These are phyloP conservation scores for Haberlea rhodopensis DNA, from an alignment of 257 asterid genomes.

Conservation along the genomic window DNA sequence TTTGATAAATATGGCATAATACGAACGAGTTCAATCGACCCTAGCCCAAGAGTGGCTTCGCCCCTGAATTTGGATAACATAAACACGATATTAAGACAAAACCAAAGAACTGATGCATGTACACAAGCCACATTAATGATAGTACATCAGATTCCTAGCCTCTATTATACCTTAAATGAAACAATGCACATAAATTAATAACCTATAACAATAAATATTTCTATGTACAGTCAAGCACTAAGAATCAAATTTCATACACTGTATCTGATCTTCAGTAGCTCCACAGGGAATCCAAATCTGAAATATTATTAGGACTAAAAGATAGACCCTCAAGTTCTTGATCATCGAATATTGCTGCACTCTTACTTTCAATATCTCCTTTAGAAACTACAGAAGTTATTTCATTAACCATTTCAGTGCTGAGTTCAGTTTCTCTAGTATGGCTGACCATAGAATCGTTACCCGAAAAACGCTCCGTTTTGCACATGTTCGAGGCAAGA, in stretches of 20 bases:
- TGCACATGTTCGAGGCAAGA: slow-evolving; percentile 26
- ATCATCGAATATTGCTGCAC: slow-evolving; percentile 27
- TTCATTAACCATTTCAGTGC: slow-evolving; percentile 40
- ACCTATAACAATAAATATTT: background rate
- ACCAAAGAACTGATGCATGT: background rate
- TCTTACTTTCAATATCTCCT: slow-evolving; percentile 30
- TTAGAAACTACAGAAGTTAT: slow-evolving; percentile 36
- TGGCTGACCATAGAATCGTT: slow-evolving; percentile 51
- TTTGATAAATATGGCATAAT: no score
- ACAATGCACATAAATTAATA: background rate
- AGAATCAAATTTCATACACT: background rate
- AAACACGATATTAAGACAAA: background rate
- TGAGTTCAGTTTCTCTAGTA: slow-evolving; percentile 39
- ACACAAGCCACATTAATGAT: background rate
- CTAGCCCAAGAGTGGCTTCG: no score
- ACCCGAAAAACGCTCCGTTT: slow-evolving; percentile 43
- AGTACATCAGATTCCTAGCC: background rate
- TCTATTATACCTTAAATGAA: background rate
- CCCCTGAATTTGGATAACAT: no score
- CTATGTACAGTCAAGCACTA: background rate
- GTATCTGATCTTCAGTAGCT: slow-evolving; percentile 25
- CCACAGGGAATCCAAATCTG: slow-evolving; percentile 46
- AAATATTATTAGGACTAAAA: slow-evolving; percentile 36
- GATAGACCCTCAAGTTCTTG: slow-evolving; percentile 37
- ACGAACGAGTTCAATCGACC: no score